Conservation (phyloP, 1,284 basidiomycete species). For the Leccinum proximum region DNA sequence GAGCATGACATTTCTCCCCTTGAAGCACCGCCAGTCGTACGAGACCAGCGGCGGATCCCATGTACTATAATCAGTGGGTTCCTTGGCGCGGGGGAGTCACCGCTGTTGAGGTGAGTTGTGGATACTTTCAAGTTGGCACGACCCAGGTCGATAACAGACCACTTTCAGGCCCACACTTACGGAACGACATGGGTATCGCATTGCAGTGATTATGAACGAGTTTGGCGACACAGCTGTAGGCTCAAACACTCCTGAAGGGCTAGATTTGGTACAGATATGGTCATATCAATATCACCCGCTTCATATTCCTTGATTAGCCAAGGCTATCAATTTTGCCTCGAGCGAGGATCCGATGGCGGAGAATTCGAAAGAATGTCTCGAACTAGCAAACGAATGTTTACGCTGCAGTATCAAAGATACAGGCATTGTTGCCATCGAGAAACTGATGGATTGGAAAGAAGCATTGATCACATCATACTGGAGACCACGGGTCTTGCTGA, state of each 20-base stretch:
- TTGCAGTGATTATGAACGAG: slow-evolving; percentile 98
- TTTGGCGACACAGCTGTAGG: slow-evolving; percentile 81
- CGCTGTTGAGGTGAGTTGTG: slow-evolving; percentile 64
- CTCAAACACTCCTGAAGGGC: slow-evolving; percentile 10
- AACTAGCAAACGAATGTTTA: slow-evolving; percentile 90
- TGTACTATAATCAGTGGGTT: slow-evolving; percentile 92
- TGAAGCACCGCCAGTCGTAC: slow-evolving; percentile 1
- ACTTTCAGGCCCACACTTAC: slow-evolving; percentile 78
- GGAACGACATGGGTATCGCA: slow-evolving; percentile 88
- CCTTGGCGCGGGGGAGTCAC: slow-evolving; percentile 90
- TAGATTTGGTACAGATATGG: slow-evolving; percentile 44
- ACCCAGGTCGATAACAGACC: background rate
- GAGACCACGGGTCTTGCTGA: slow-evolving; percentile 95
- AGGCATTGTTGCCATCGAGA: slow-evolving; percentile 89
- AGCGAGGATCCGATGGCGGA: slow-evolving; percentile 57
- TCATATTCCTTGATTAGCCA: slow-evolving; percentile 42
- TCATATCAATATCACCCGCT: slow-evolving; percentile 30
- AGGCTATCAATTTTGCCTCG: slow-evolving; percentile 76
- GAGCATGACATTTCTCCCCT: slow-evolving; percentile 28
- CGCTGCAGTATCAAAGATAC: slow-evolving; percentile 95
- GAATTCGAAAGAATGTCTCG: slow-evolving; percentile 76
- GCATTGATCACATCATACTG: slow-evolving; percentile 88
- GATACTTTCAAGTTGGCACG: background rate
- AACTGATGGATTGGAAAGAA: slow-evolving; percentile 78
- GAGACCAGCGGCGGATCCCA: slow-evolving; percentile 51